phyloP scores from a whole-genome alignment of 805 yeast species.

The Cyberlindnera mycetangii region DNA sequence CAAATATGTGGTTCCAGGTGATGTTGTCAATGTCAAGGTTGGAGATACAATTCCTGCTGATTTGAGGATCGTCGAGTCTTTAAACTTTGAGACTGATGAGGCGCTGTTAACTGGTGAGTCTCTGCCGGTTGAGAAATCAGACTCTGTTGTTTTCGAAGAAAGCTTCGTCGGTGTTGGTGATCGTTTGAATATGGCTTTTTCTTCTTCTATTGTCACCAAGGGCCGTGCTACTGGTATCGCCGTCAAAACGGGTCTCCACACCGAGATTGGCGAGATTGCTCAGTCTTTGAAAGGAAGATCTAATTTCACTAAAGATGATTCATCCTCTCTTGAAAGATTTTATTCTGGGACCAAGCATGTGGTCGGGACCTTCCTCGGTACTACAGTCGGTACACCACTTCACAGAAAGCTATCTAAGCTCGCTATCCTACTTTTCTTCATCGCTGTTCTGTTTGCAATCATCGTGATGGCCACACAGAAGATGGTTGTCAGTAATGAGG shows the following conservation, averaged over 20 bases:
- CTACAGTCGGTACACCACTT: slow-evolving; percentile 77
- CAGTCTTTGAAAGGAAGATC: slow-evolving; percentile 45
- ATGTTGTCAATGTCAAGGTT: slow-evolving; percentile 55
- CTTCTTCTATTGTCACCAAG: slow-evolving; percentile 67
- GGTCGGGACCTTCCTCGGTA: slow-evolving; percentile 69
- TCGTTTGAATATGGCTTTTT: slow-evolving; percentile 65
- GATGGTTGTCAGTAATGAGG: slow-evolving; percentile 70
- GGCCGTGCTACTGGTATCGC: slow-evolving; percentile 75
- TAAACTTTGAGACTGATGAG: slow-evolving; percentile 71
- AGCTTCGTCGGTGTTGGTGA: slow-evolving; percentile 63
- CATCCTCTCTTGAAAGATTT: slow-evolving; percentile 37
- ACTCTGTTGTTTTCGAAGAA: slow-evolving; percentile 35
- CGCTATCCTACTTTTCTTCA: slow-evolving; percentile 65
- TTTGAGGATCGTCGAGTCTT: slow-evolving; percentile 51
- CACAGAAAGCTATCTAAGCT: slow-evolving; percentile 72
- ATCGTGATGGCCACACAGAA: slow-evolving; percentile 84
- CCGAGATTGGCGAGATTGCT: slow-evolving; percentile 78
- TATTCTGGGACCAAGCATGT: slow-evolving; percentile 46
- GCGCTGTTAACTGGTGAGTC: slow-evolving; percentile 68
- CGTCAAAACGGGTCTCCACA: slow-evolving; percentile 61
- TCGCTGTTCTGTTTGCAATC: slow-evolving; percentile 84
- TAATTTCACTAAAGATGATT: slow-evolving; percentile 41
- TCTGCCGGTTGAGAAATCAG: slow-evolving; percentile 57
- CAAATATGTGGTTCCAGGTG: slow-evolving; percentile 71
- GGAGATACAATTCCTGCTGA: slow-evolving; percentile 82